Evolutionary conservation across 75 land plant species (phyloP).

Genomic region (Sequoia sempervirens): DNA sequence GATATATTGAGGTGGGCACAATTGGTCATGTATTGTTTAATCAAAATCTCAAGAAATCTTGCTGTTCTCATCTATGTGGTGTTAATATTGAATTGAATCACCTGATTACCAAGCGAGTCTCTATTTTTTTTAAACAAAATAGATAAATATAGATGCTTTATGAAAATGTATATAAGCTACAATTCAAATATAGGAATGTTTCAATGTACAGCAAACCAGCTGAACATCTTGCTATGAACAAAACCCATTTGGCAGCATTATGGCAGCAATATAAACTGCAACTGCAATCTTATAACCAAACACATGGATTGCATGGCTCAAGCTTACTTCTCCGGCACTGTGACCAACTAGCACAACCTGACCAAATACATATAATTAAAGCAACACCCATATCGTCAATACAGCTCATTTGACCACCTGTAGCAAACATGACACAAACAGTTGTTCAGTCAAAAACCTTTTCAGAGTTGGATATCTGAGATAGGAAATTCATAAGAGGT

Average conservation of each 20-base stretch:
- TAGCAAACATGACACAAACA: not conserved
- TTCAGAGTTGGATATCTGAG: constrained; percentile 27
- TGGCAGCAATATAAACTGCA: constrained; percentile 31
- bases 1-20: no score
- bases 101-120: no score
- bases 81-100: no score
- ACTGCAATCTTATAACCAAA: constrained; percentile 28
- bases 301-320: constrained; percentile 47
- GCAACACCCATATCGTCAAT: no score
- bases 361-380: no score
- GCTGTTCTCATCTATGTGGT: no score
- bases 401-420: no score
- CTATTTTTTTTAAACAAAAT: no score
- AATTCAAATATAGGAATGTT: not conserved
- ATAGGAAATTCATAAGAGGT: constrained; percentile 53
- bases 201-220: not conserved
- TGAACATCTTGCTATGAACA: not conserved
- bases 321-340: constrained; percentile 62
- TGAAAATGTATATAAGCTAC: not conserved
- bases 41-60: no score
- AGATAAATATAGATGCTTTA: no score
- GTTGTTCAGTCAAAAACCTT: constrained; percentile 17
- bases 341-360: constrained; percentile 72
- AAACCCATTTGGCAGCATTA: constrained; percentile 11
- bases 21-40: no score